Evolutionary conservation across 2,329 filamentous ascomycete species (phyloP), one percentile per base, ranked within the genome.

Genomic region (Aspergillus calidoustus): DNA sequence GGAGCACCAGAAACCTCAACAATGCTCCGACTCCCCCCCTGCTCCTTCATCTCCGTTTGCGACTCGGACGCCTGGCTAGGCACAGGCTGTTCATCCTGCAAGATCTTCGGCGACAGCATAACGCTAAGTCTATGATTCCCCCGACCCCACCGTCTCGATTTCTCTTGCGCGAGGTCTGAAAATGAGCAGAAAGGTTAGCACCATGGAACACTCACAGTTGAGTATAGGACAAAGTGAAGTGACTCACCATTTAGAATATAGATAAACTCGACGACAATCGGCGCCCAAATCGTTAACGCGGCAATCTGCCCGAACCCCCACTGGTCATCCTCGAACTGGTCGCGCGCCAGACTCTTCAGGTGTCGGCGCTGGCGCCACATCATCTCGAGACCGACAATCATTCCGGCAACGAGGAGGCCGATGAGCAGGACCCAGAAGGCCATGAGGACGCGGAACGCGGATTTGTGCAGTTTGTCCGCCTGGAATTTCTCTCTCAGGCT

Each of bases 341-440:
- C 58, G 4, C 47, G 34, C 4, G 58, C 58, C 15, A 60, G 22
- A 31, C 58, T 60, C 15, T 28, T 22, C 52, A 60, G 34, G 38
- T 60, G 58, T 15, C 38, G 8, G 31, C 58, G 52, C 25, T 60
- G 58, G 7, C 52, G 52, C 58, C 58, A 60, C 58, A 60, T 60
- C 52, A 60, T 60, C 9, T 23, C 31, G n/a, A 60, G n/a, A 13
- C 58, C 58, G 7, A 60, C 22, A 8, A 60, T 41, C 58, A 55
- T 60, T 4, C 52, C 58, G 6, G 46, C 52, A 3, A 46, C 46
- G n/a, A 55, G 38, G 7, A 60, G 46, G 1, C 30, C 58, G 8
- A 60, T 55, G 9, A 60, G 19, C 30, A 56, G 38, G 5, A 60
- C 44, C 58, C 58, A 55, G 34, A 60, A 52, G 1, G 47, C 7